A percentile compares a stretch with the other conserved stretches of the same genome.
These are phyloP conservation scores for Penicillium griseofulvum DNA, from an alignment of 2,329 filamentous ascomycete species.

Conservation along the genomic window DNA sequence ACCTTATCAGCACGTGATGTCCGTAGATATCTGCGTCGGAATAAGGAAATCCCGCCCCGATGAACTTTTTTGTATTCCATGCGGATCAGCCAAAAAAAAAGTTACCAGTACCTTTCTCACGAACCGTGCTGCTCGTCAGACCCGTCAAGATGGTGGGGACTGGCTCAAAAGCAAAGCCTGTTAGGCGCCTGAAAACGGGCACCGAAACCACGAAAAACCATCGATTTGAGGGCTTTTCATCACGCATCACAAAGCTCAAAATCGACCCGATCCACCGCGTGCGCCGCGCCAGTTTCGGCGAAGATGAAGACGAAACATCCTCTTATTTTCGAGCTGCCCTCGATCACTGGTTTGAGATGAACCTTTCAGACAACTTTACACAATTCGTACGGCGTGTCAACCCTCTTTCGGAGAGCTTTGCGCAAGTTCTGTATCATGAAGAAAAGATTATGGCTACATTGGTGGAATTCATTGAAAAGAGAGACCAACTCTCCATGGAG, in stretches of 20 bases:
- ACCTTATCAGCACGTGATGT: conserved; percentile 29
- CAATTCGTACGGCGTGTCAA: conserved; percentile 72
- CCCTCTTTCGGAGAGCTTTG: conserved; percentile 81
- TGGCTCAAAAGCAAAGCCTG: conserved; percentile 66
- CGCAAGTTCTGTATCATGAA: conserved; percentile 89
- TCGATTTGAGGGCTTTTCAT: conserved; percentile 86
- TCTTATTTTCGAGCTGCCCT: conserved; percentile 83
- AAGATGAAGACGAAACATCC: conserved; percentile 70
- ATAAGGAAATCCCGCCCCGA: conserved; percentile 30
- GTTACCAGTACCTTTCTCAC: conserved; percentile 20
- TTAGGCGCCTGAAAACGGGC: conserved; percentile 63
- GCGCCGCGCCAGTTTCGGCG: conserved; percentile 75
- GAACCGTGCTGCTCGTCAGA: conserved; percentile 28
- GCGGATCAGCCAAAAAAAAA: conserved; percentile 19
- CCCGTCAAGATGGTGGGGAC: conserved; percentile 48
- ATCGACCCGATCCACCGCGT: conserved; percentile 91
- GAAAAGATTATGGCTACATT: conserved; percentile 77
- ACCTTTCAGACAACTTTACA: conserved; percentile 77
- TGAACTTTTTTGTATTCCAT: conserved; percentile 40
- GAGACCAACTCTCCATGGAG: conserved; percentile 77
- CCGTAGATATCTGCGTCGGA: conserved; percentile 28
- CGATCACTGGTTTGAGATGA: conserved; percentile 87
- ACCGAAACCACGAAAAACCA: conserved; percentile 79
- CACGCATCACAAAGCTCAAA: conserved; percentile 85
- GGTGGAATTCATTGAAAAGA: conserved; percentile 70